Conservation (phyloP, 352 stramenopile species). For the Pythium phragmiticola region DNA sequence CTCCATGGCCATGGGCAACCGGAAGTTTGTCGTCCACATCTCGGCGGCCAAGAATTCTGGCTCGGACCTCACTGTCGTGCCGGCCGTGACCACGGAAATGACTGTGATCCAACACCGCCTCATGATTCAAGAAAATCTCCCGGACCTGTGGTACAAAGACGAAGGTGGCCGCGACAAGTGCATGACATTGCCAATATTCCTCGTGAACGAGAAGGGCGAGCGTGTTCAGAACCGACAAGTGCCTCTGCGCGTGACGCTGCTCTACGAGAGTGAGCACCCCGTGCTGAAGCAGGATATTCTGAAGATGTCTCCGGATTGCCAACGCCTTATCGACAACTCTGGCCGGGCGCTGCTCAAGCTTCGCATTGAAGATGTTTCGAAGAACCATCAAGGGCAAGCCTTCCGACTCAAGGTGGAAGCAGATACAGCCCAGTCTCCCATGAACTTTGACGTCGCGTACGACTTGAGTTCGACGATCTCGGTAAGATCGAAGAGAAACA, state of each 20-base stretch:
- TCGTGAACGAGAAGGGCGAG: constrained; percentile 81
- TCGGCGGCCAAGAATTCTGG: constrained; percentile 51
- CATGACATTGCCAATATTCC: constrained; percentile 76
- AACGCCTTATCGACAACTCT: constrained; percentile 81
- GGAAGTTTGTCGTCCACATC: constrained; percentile 85
- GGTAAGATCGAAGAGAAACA: constrained; percentile 95
- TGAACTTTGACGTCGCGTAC: constrained; percentile 89
- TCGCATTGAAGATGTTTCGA: constrained; percentile 95
- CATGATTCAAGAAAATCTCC: constrained; percentile 80
- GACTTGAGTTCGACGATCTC: constrained; percentile 91
- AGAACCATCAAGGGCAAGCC: constrained; percentile 96
- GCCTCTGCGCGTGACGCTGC: constrained; percentile 73
- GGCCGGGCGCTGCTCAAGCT: constrained; percentile 87
- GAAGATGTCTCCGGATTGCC: constrained; percentile 85
- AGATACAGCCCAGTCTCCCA: constrained; percentile 84
- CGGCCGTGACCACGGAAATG: constrained; percentile 74
- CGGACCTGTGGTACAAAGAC: constrained; percentile 87
- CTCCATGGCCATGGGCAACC: constrained; percentile 84
- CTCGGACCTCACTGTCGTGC: constrained; percentile 55
- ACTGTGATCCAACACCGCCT: constrained; percentile 84
- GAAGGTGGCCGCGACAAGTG: constrained; percentile 84
- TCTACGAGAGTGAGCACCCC: constrained; percentile 87
- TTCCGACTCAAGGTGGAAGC: constrained; percentile 92
- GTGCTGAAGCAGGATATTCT: constrained; percentile 95
- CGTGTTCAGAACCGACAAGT: constrained; percentile 73